Evolutionary conservation across 768 basidiomycete genomes (phyloP).

Genomic region (Clavaria fumosa): DNA sequence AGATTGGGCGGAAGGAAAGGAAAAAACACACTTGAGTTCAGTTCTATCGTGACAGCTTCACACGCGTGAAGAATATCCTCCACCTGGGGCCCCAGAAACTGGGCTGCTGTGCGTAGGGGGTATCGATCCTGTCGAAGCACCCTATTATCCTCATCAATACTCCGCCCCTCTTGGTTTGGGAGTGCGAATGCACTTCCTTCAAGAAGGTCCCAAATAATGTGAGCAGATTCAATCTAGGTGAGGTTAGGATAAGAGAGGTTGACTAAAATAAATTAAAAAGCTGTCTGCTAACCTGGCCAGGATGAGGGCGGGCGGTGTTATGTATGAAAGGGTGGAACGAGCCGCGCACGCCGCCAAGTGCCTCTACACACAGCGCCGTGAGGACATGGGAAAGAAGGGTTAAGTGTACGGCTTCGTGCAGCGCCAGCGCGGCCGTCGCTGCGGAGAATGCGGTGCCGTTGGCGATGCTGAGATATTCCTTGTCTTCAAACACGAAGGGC

Average conservation of each 20-base stretch:
- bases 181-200: slow-evolving; percentile 47
- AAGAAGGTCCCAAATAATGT: slow-evolving; percentile 44
- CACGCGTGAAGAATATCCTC: slow-evolving; percentile 57
- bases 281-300: slow-evolving; percentile 62
- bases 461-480: no score
- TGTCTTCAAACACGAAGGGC: no score
- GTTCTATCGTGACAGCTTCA: slow-evolving; percentile 46
- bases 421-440: no score
- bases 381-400: no score
- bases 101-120: slow-evolving; percentile 52
- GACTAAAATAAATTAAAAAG: slow-evolving; percentile 5
- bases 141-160: slow-evolving; percentile 49
- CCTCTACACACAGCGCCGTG: no score
- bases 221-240: slow-evolving; percentile 48
- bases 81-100: slow-evolving; percentile 68
- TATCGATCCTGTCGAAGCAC: slow-evolving; percentile 62
- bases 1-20: slow-evolving; percentile 2
- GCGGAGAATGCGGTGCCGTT: no score
- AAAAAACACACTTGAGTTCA: slow-evolving; percentile 53
- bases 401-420: no score
- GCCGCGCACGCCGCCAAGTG: slow-evolving; percentile 47
- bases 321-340: slow-evolving; percentile 63
- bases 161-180: slow-evolving; percentile 46
- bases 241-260: not conserved
- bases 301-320: slow-evolving; percentile 56